These are phyloP conservation scores for Flagelloscypha sp. DNA, from an alignment of 768 basidiomycete genomes.

Conservation along the genomic window DNA sequence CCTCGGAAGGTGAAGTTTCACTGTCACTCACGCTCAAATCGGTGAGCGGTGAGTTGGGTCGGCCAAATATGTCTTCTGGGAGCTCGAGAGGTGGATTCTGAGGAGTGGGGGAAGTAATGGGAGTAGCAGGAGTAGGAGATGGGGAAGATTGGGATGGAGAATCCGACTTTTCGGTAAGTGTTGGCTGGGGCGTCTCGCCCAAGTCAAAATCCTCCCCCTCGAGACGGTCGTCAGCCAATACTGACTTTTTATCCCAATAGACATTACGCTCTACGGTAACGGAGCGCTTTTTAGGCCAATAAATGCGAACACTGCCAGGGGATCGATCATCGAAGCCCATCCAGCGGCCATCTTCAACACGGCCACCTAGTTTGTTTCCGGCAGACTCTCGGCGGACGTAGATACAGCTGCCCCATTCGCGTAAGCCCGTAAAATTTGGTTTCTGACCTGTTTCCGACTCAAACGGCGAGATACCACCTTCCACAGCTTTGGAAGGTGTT, in stretches of 20 bases:
- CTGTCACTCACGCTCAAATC: too few species aligned
- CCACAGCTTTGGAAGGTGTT: slow-evolving; percentile 17
- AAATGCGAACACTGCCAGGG: slow-evolving; percentile 21
- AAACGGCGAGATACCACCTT: slow-evolving; percentile 20
- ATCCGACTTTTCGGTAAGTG: too few species aligned
- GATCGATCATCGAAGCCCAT: slow-evolving; percentile 18
- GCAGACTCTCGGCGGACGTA: slow-evolving; percentile 20
- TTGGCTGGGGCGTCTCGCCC: too few species aligned
- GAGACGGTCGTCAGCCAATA: slow-evolving; percentile 10
- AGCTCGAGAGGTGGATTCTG: too few species aligned
- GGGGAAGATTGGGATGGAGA: too few species aligned
- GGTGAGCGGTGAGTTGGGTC: too few species aligned
- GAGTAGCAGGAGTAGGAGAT: too few species aligned
- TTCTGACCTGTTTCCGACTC: slow-evolving; percentile 19
- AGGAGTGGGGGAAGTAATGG: too few species aligned
- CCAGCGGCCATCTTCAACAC: slow-evolving; percentile 19
- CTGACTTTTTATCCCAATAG: slow-evolving; percentile 2
- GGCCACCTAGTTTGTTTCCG: slow-evolving; percentile 17
- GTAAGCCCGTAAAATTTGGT: slow-evolving; percentile 21
- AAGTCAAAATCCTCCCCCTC: slow-evolving; percentile 9
- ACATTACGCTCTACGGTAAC: slow-evolving; percentile 24
- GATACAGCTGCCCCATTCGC: slow-evolving; percentile 26
- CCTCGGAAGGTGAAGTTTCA: too few species aligned
- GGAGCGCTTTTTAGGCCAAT: slow-evolving; percentile 21
- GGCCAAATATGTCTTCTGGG: too few species aligned